These are phyloP conservation scores for Trichoderma sp. DNA, from an alignment of 2,329 filamentous ascomycete genomes.

Conservation along the genomic window DNA sequence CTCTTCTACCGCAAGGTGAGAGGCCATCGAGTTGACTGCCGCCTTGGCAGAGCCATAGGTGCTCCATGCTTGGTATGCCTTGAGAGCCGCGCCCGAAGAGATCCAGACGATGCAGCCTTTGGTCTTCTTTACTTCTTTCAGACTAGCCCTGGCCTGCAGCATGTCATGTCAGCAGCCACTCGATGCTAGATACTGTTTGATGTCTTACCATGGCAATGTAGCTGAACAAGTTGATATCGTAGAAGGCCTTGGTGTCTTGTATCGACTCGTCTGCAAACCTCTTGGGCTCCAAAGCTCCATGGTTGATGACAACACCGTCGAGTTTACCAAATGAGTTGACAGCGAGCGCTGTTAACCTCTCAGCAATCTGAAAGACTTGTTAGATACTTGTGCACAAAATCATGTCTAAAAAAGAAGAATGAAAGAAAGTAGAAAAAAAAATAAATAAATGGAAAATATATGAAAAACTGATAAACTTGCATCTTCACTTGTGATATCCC, in stretches of 20 bases:
- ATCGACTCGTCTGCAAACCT: conserved; percentile 68
- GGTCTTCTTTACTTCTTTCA: conserved; percentile 68
- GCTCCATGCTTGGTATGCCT: conserved; percentile 73
- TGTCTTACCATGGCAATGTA: conserved; percentile 71
- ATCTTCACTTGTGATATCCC: conserved; percentile 58
- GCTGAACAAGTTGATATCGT: conserved; percentile 87
- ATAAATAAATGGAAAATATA: neutral
- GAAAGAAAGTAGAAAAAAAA: neutral
- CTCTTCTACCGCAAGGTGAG: conserved; percentile 76
- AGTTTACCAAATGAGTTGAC: conserved; percentile 70
- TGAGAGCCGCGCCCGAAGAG: conserved; percentile 75
- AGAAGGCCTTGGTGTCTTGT: conserved; percentile 74
- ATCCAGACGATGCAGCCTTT: conserved; percentile 76
- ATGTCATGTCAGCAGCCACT: conserved; percentile 21
- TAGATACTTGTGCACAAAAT: neutral
- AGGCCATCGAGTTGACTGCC: conserved; percentile 76
- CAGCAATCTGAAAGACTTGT: conserved; percentile 51
- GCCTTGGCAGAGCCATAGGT: conserved; percentile 84
- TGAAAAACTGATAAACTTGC: conserved; percentile 41
- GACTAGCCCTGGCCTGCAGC: conserved; percentile 67
- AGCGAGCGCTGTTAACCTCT: conserved; percentile 67
- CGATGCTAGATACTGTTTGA: neutral
- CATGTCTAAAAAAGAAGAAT: neutral
- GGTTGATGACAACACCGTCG: conserved; percentile 86
- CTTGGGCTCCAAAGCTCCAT: conserved; percentile 79